These are phyloP conservation scores for Bruguiera gymnorhiza DNA, from an alignment of 345 rosid genomes.

Conservation along the genomic window DNA sequence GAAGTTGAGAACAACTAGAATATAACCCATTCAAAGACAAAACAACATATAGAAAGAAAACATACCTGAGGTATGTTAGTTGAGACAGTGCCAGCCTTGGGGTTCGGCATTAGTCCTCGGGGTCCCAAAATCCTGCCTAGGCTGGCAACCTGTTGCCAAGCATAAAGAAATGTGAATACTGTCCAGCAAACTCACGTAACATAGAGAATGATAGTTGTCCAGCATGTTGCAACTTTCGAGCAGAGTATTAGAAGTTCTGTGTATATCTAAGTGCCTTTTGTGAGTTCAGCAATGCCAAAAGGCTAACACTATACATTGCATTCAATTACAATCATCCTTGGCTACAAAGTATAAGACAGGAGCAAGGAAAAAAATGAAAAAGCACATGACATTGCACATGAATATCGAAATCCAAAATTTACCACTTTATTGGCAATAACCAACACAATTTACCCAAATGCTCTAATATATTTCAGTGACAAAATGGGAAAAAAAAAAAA, in stretches of 20 bases:
- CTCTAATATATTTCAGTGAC: no score
- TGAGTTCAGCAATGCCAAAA: no score
- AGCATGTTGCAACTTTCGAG: not conserved
- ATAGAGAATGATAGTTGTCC: not conserved
- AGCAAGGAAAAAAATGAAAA: no score
- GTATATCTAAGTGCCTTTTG: not conserved
- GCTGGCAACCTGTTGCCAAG: slow-evolving; percentile 71
- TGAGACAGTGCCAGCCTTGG: slow-evolving; percentile 96
- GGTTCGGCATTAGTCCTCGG: slow-evolving; percentile 98
- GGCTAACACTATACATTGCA: no score
- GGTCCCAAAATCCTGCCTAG: slow-evolving; percentile 98
- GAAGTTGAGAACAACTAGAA: not conserved
- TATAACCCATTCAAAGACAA: not conserved
- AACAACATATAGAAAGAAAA: not conserved
- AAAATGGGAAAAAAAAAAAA: no score
- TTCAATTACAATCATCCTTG: no score
- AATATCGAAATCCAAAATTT: no score
- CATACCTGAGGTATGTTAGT: slow-evolving; percentile 83
- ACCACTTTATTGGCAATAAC: no score
- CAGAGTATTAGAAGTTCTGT: not conserved
- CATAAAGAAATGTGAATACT: slow-evolving; percentile 9
- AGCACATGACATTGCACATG: no score
- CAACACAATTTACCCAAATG: no score
- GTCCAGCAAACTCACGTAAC: not conserved
- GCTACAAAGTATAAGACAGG: no score